Evolutionary conservation across 1,284 basidiomycete genomes (phyloP), one percentile per base, ranked within the genome.

Genomic region (Takashimella tepidaria): DNA sequence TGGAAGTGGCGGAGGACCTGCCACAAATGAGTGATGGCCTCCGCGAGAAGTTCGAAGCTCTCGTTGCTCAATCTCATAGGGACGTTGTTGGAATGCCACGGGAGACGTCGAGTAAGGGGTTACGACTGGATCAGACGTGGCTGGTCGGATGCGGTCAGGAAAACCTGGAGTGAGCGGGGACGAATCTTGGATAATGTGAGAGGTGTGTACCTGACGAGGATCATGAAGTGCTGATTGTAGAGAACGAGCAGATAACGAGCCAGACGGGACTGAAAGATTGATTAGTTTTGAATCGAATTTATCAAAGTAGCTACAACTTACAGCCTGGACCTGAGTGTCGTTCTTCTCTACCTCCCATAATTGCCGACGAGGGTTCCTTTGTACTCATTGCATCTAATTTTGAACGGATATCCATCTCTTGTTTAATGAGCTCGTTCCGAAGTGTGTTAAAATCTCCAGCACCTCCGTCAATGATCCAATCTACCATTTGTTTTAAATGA

Each of bases 401-500:
- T n/a, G 44, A 25, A 21, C 11, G 24, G 22, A 24, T 45, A 3
- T 20, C 21, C 5, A 23, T 23, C 21, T 37, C 31, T 16, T 37
- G 31, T 16, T 37, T 37, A 16, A 37, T 37, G 31, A 37, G 31
- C 31, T 37, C 31, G 31, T 37, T 37, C 31, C 31, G 31, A 8
- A 37, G 31, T 8, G 10, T 37, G 10, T 8, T 12, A n/a, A 45
- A n/a, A 23, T 45, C 44, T 25, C 24, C 24, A 45, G 21, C 44
- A n/a, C 56, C 49, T 12, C 11, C 16, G 19, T 45, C 37, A 6
- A 44, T 13, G 10, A 66, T 48, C 65, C 61, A 69, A 8, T 62
- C 63, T 8, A 57, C 57, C 56, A 71, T 61, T 41, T 66, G 65
- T n/a, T 67, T 49, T 10, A 74, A 45, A 49, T 66, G 62, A 27